Evolutionary conservation across 106 monocot genomes (phyloP), one percentile per base, ranked within the genome.

Genomic region (Iris macrosiphon): DNA sequence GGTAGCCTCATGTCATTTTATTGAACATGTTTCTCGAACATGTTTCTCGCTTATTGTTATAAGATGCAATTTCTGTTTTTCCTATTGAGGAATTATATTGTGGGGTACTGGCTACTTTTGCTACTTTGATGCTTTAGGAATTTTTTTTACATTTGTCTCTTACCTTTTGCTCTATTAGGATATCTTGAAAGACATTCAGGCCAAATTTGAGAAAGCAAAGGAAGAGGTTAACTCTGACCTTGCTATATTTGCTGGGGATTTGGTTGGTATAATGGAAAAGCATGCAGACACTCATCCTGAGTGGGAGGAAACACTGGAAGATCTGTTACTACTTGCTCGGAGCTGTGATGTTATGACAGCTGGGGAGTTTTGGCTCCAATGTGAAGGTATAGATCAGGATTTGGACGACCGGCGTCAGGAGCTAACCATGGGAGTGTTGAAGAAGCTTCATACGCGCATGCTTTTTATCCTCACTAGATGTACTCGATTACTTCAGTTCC

Each of bases 351-450:
- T 93, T 8, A 93, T 79, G 68, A 66, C 83, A 62, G 77, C 92
- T 60, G 77, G 80, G 22, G 92, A 93, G 19, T 93, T 93, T 47
- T 93, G 92, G 92, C 77, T 93, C 32, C 92, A 93, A 54, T 93
- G 92, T 77, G 92, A 93, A 76, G 87, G 87, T 23, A 93, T 93
- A 40, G 92, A 87, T 66, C 92, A 93, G 62, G 92, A 93, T 68
- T 71, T 93, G 59, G 92, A 93, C 74, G 92, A 93, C 56, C 82
- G 76, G 9, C 87, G 92, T 22, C 92, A 93, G 68, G 77, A 83
- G 15, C 74, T 83, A 21, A 68, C 87, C 16, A 83, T 80, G 79
- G 92, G 92, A 17, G 79, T 83, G 18, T 66, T 93, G 17, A 93
- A 93, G 55, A 93, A 87, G 72, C 83, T 93, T 29, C 80, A 87